A percentile compares a stretch with the other conserved stretches of the same genome.
phyloP scores from a whole-genome alignment of 2,329 filamentous ascomycete genomes.

The Colletotrichum chlorophyti region DNA sequence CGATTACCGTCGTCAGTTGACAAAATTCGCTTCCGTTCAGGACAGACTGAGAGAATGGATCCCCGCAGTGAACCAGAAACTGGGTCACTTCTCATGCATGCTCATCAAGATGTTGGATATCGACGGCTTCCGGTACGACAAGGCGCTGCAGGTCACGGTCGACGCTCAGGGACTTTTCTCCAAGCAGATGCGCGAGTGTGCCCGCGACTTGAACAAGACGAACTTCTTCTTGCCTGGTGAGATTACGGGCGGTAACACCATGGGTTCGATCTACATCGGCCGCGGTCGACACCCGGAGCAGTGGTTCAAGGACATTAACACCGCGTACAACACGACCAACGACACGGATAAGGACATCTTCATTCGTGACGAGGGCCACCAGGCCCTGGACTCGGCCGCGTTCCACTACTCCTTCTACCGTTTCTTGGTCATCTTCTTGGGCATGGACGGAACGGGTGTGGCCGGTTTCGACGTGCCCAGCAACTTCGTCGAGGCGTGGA shows the following conservation, averaged over 20 bases:
- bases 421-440: conserved; percentile 38
- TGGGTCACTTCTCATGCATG: conserved; percentile 69
- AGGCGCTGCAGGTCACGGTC: conserved; percentile 69
- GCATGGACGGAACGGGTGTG: conserved; percentile 40
- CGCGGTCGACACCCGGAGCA: conserved; percentile 57
- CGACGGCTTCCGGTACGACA: conserved; percentile 72
- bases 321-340: conserved; percentile 30
- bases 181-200: conserved; percentile 63
- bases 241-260: conserved; percentile 68
- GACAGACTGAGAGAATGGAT: conserved; percentile 71
- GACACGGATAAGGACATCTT: conserved; percentile 40
- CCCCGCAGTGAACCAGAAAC: conserved; percentile 60
- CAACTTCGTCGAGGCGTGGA: conserved; percentile 58
- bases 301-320: conserved; percentile 30
- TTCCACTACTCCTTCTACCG: conserved; percentile 46
- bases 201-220: conserved; percentile 58
- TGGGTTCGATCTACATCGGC: conserved; percentile 66
- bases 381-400: conserved; percentile 51
- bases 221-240: conserved; percentile 72
- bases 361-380: conserved; percentile 62
- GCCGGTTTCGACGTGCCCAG: conserved; percentile 38
- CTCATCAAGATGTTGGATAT: conserved; percentile 67
- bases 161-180: conserved; percentile 67
- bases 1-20: conserved; percentile 68
- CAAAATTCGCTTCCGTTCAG: conserved; percentile 72